Evolutionary conservation across 805 yeast species (phyloP).

Genomic region (Monosporozyma unispora): DNA sequence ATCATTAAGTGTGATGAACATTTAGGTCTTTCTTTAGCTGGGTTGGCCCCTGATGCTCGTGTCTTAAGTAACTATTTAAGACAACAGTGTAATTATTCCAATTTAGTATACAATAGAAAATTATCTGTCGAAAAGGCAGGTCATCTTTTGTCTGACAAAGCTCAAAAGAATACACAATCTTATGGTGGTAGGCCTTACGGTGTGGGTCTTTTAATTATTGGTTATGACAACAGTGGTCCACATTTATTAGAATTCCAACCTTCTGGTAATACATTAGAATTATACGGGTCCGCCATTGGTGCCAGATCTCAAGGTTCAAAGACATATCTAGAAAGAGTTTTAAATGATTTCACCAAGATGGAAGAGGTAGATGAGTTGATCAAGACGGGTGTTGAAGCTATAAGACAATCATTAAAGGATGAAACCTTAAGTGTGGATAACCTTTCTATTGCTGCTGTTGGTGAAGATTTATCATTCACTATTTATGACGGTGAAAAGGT

Average conservation of each 20-base stretch:
- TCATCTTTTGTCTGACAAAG: conserved; percentile 83
- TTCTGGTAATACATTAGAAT: conserved; percentile 85
- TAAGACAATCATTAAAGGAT: conserved; percentile 93
- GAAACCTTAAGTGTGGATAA: conserved; percentile 77
- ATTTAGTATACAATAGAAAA: conserved; percentile 78
- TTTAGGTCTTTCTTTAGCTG: conserved; percentile 91
- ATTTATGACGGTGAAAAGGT: conserved; percentile 83
- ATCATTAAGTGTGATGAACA: conserved; percentile 87
- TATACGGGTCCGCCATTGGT: conserved; percentile 91
- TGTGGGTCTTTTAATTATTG: conserved; percentile 85
- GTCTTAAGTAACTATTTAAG: conserved; percentile 82
- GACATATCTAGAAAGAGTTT: conserved; percentile 84
- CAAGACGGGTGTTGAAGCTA: conserved; percentile 77
- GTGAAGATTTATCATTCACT: conserved; percentile 63
- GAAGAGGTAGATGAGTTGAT: conserved; percentile 60
- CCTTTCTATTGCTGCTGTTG: conserved; percentile 90
- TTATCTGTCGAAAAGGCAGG: conserved; percentile 78
- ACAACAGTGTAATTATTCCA: conserved; percentile 83
- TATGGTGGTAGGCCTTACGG: conserved; percentile 98
- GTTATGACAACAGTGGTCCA: conserved; percentile 89
- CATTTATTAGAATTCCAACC: conserved; percentile 94
- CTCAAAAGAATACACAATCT: conserved; percentile 91
- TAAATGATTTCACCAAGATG: conserved; percentile 54
- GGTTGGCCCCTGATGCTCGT: conserved; percentile 96
- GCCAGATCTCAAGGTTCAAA: conserved; percentile 98